Percentiles rank a stretch among this genome's conserved stretches.
These are phyloP conservation scores for Chrysopogon serrulatus DNA, from an alignment of 176 grass and related monocot species.

Conservation along the genomic window DNA sequence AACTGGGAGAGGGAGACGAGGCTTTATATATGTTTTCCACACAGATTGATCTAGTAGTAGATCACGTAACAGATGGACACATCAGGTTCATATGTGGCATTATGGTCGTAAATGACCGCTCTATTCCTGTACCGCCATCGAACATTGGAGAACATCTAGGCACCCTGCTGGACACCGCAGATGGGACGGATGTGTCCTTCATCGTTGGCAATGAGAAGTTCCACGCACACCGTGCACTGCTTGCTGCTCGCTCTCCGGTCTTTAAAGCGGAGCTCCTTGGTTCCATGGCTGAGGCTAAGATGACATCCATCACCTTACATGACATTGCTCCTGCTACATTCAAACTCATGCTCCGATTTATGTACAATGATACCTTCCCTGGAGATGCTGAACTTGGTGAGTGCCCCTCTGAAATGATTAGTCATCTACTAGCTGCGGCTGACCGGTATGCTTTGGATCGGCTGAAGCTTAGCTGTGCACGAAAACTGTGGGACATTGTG, in stretches of 20 bases:
- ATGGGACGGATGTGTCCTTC: conserved; percentile 11
- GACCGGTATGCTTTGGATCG: conserved; percentile 54
- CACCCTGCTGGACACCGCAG: conserved; percentile 1
- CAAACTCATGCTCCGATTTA: conserved; percentile 41
- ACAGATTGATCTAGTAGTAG: not conserved
- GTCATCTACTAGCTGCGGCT: conserved; percentile 31
- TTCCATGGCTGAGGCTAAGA: not conserved
- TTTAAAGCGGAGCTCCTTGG: not conserved
- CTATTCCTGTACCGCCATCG: conserved; percentile 7
- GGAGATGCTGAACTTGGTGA: not conserved
- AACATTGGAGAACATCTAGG: conserved; percentile 19
- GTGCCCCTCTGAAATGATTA: not conserved
- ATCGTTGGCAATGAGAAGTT: not conserved
- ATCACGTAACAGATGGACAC: too few species aligned
- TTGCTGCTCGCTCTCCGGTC: not conserved
- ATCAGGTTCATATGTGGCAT: conserved; percentile 1
- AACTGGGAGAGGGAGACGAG: too few species aligned
- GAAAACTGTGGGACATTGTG: conserved; percentile 24
- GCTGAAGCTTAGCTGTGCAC: conserved; percentile 45
- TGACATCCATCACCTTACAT: not conserved
- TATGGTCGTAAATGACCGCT: not conserved
- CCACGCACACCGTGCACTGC: not conserved
- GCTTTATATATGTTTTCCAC: not conserved
- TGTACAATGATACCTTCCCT: conserved; percentile 40
- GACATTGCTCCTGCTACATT: conserved; percentile 17